phyloP scores from a whole-genome alignment of 257 asterid genomes.

The Jacaranda copaia region DNA sequence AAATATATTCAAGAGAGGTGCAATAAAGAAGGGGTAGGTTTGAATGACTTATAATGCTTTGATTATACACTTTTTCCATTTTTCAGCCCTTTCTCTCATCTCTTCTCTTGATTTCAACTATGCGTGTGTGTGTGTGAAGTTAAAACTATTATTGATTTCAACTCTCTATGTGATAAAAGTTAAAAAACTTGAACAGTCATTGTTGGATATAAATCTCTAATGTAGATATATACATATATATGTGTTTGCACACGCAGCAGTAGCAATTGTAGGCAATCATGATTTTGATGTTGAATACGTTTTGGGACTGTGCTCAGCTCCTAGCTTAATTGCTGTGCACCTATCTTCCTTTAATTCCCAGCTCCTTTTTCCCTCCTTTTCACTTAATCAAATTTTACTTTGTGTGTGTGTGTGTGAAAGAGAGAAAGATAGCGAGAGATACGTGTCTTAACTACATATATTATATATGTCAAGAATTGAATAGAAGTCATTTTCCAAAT shows the following conservation, averaged over 20 bases:
- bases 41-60: constrained; percentile 27
- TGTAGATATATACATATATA: constrained; percentile 17
- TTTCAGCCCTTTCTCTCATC: not conserved
- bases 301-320: constrained; percentile 45
- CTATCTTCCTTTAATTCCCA: constrained; percentile 48
- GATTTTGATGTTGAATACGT: constrained; percentile 51
- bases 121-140: no score
- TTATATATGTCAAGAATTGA: not conserved
- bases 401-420: constrained; percentile 5
- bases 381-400: not conserved
- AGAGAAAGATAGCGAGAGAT: constrained; percentile 35
- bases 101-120: not conserved
- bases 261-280: constrained; percentile 58
- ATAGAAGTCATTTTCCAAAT: constrained; percentile 65
- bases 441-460: not conserved
- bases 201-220: constrained; percentile 43
- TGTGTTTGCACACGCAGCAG: constrained; percentile 8
- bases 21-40: constrained; percentile 39
- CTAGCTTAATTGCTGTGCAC: constrained; percentile 52
- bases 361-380: constrained; percentile 5
- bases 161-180: constrained; percentile 16
- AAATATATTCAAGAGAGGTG: constrained; percentile 39
- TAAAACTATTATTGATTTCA: no score
- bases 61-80: constrained; percentile 27
- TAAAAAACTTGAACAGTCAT: constrained; percentile 26